Conservation (phyloP, 2,329 filamentous ascomycete genomes). For the Hymenoscyphus repandus region DNA sequence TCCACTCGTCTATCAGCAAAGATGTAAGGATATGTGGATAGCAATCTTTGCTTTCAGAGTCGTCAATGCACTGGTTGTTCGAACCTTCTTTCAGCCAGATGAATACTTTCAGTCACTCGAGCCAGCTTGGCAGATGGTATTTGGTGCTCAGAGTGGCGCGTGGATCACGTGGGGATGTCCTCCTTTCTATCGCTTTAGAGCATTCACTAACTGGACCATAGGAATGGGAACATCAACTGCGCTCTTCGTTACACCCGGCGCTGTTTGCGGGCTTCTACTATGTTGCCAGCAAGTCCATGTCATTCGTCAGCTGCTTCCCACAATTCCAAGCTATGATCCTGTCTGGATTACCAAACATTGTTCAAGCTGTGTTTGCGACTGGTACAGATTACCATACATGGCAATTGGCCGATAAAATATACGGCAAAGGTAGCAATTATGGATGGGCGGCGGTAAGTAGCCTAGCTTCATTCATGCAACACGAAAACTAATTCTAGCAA, state of each 20-base stretch:
- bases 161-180: slow-evolving; percentile 90
- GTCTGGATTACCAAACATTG: slow-evolving; percentile 64
- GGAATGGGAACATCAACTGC: slow-evolving; percentile 89
- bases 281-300: slow-evolving; percentile 51
- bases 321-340: slow-evolving; percentile 60
- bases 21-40: slow-evolving; percentile 25
- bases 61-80: slow-evolving; percentile 70
- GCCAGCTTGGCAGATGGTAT: slow-evolving; percentile 85
- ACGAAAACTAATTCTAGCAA: slow-evolving; percentile 7
- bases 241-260: slow-evolving; percentile 86
- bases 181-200: slow-evolving; percentile 44
- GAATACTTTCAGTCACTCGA: slow-evolving; percentile 96
- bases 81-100: slow-evolving; percentile 96
- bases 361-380: slow-evolving; percentile 75
- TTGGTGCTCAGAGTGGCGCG: slow-evolving; percentile 69
- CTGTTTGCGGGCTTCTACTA: slow-evolving; percentile 77
- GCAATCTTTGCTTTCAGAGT: slow-evolving; percentile 63
- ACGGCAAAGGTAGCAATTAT: slow-evolving; percentile 58
- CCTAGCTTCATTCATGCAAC: slow-evolving; percentile 30
- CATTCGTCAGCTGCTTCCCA: slow-evolving; percentile 47
- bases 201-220: slow-evolving; percentile 35
- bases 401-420: slow-evolving; percentile 69
- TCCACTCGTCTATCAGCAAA: slow-evolving; percentile 25
- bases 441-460: slow-evolving; percentile 62
- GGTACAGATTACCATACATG: slow-evolving; percentile 82